phyloP scores from a whole-genome alignment of 768 basidiomycete genomes.

The Mrakia gelida region DNA sequence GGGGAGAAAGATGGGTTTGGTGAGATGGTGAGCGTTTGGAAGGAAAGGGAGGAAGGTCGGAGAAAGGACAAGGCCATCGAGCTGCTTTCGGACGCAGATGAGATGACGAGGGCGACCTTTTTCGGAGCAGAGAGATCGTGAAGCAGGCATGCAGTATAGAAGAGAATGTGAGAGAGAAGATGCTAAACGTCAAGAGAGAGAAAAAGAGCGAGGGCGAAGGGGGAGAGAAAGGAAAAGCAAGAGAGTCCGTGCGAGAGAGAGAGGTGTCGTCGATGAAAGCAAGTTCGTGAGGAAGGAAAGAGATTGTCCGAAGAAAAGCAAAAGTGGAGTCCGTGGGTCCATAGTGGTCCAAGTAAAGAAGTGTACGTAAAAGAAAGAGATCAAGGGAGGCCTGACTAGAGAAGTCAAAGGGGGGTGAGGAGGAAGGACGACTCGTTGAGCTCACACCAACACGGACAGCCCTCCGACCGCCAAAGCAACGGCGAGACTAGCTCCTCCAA shows the following conservation, averaged over 20 bases:
- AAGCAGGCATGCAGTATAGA: background rate
- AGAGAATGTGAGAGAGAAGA: background rate
- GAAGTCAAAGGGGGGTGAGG: background rate
- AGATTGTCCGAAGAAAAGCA: background rate
- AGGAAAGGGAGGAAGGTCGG: background rate
- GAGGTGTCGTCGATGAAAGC: background rate
- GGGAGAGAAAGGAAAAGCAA: background rate
- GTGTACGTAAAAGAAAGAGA: background rate
- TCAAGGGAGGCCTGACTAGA: background rate
- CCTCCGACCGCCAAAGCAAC: background rate
- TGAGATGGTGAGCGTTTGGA: background rate
- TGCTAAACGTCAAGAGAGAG: background rate
- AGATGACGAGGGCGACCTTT: background rate
- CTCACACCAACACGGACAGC: background rate
- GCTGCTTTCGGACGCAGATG: background rate
- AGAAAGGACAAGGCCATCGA: background rate
- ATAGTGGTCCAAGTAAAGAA: too few species aligned
- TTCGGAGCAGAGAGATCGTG: background rate
- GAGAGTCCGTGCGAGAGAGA: background rate
- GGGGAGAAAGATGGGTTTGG: background rate
- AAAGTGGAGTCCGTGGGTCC: background rate
- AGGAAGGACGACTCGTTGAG: background rate
- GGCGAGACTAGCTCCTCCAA: background rate
- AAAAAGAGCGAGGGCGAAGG: background rate
- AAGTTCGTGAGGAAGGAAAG: background rate